These are phyloP conservation scores for Botrytis deweyae DNA, from an alignment of 2,329 filamentous ascomycete species.

Conservation along the genomic window DNA sequence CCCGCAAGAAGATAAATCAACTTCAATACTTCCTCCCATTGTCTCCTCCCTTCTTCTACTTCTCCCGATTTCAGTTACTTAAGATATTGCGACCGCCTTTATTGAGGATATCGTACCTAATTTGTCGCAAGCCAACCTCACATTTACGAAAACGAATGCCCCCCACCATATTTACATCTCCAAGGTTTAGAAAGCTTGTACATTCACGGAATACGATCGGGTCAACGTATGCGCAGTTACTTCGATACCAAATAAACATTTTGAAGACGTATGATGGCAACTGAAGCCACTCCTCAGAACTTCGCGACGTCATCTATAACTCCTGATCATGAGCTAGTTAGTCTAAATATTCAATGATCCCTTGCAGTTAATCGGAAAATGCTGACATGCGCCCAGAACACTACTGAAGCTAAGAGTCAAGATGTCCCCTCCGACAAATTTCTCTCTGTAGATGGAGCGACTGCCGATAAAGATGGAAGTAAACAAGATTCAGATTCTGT, in stretches of 20 bases:
- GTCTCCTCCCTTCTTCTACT: not conserved
- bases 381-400: slow-evolving; percentile 38
- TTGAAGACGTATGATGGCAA: slow-evolving; percentile 63
- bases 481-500: slow-evolving; percentile 55
- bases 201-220: slow-evolving; percentile 11
- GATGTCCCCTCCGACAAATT: slow-evolving; percentile 44
- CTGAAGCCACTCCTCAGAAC: slow-evolving; percentile 56
- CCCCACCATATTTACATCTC: slow-evolving; percentile 1
- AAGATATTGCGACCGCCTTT: not conserved
- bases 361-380: slow-evolving; percentile 1
- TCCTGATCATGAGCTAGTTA: slow-evolving; percentile 39
- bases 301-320: slow-evolving; percentile 39
- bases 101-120: not conserved
- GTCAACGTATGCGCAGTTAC: slow-evolving; percentile 37
- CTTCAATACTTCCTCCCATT: not conserved
- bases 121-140: slow-evolving; percentile 11
- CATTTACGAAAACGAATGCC: slow-evolving; percentile 9
- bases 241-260: slow-evolving; percentile 35
- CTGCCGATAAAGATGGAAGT: slow-evolving; percentile 49
- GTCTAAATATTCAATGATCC: slow-evolving; percentile 19
- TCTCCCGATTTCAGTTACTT: not conserved
- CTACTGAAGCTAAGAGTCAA: slow-evolving; percentile 51
- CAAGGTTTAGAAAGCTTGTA: slow-evolving; percentile 25
- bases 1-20: slow-evolving; percentile 5
- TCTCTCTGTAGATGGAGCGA: slow-evolving; percentile 48